phyloP scores from a whole-genome alignment of 192 early-diverging fungal genomes.

The Coemansia sp. region DNA sequence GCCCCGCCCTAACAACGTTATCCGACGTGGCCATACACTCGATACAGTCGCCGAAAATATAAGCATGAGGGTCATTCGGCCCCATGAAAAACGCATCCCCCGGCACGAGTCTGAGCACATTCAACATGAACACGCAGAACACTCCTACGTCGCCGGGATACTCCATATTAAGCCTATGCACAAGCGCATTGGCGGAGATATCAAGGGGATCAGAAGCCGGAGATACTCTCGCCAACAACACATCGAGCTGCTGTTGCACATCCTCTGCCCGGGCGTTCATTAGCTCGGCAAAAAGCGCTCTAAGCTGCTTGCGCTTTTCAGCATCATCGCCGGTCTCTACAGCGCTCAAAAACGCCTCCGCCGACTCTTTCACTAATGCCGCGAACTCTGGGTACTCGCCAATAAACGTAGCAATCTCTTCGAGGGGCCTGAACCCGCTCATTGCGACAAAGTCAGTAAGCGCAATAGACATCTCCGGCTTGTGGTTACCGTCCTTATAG shows the following conservation, averaged over 20 bases:
- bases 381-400: conserved; percentile 77
- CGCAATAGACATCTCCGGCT: conserved; percentile 98
- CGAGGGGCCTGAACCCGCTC: conserved; percentile 86
- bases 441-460: conserved; percentile 93
- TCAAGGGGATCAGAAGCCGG: background rate
- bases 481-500: conserved; percentile 93
- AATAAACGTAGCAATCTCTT: conserved; percentile 70
- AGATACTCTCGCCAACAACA: conserved; percentile 57
- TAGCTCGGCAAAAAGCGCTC: conserved; percentile 58
- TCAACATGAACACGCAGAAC: conserved; percentile 87
- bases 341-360: conserved; percentile 21
- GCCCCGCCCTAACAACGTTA: conserved; percentile 94
- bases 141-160: conserved; percentile 90
- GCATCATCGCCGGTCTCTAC: conserved; percentile 38
- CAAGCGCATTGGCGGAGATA: conserved; percentile 60
- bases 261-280: conserved; percentile 55
- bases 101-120: conserved; percentile 75
- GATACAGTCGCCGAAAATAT: conserved; percentile 92
- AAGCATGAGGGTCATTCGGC: conserved; percentile 96
- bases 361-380: background rate
- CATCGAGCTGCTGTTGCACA: conserved; percentile 57
- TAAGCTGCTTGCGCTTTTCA: conserved; percentile 51
- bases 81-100: conserved; percentile 94
- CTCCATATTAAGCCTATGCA: conserved; percentile 73
- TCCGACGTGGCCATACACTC: conserved; percentile 99